phyloP scores from a whole-genome alignment of 768 basidiomycete species.

The Rhodocollybia butyracea region DNA sequence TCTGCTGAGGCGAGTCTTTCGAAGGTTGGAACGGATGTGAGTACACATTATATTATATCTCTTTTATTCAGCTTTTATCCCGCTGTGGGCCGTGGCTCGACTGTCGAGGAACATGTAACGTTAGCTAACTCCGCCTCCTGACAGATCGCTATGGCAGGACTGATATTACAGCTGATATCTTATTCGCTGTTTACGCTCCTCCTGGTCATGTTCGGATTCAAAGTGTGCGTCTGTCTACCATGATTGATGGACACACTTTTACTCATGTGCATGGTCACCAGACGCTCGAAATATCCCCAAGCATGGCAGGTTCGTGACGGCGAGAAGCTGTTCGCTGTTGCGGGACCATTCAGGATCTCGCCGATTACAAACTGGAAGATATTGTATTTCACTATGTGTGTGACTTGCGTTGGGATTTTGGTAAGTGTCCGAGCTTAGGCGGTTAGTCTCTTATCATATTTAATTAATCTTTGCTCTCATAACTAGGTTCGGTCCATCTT shows the following conservation, averaged over 20 bases:
- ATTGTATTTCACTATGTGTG: slow-evolving; percentile 31
- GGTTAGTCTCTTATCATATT: neutral
- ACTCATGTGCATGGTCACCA: neutral
- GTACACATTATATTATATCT: slow-evolving; percentile 12
- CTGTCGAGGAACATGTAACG: no score
- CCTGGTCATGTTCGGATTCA: slow-evolving; percentile 30
- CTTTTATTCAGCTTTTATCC: neutral
- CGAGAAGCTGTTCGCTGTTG: slow-evolving; percentile 25
- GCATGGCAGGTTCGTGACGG: slow-evolving; percentile 12
- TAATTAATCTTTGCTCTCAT: slow-evolving; percentile 4
- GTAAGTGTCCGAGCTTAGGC: slow-evolving; percentile 24
- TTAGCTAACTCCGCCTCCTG: no score
- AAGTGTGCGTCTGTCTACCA: slow-evolving; percentile 19
- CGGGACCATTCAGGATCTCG: slow-evolving; percentile 13
- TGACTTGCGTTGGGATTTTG: slow-evolving; percentile 45
- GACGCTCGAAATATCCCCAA: neutral
- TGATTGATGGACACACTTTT: neutral
- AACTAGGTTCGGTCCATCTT: slow-evolving; percentile 48
- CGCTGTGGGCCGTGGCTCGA: no score
- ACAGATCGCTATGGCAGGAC: slow-evolving; percentile 38
- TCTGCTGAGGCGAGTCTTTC: slow-evolving; percentile 18
- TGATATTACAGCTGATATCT: slow-evolving; percentile 40
- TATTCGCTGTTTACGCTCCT: slow-evolving; percentile 36
- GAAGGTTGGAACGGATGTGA: slow-evolving; percentile 19
- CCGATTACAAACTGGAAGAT: slow-evolving; percentile 41